Conservation (phyloP, 805 yeast species). For the Zygoascus flipseniorum region DNA sequence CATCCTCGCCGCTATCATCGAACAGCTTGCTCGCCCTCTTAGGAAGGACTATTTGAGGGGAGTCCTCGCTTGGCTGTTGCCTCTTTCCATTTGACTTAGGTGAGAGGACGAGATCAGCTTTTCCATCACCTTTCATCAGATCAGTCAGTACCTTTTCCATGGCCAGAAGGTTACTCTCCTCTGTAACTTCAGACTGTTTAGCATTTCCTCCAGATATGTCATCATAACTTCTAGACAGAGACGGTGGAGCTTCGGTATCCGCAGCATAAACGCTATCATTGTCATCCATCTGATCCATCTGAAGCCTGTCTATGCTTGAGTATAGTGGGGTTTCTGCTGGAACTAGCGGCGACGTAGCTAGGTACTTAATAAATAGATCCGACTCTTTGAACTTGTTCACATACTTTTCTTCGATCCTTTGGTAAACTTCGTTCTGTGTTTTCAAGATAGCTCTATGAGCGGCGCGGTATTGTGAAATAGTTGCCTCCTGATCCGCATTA, state of each 20-base stretch:
- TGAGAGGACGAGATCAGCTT: neutral
- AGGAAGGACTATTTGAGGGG: neutral
- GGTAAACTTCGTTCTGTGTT: slow-evolving; percentile 47
- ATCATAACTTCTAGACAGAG: slow-evolving; percentile 4
- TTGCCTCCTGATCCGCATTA: slow-evolving; percentile 12
- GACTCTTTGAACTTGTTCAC: slow-evolving; percentile 56
- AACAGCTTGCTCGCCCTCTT: slow-evolving; percentile 6
- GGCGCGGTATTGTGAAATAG: slow-evolving; percentile 31
- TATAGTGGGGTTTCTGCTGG: slow-evolving; percentile 13
- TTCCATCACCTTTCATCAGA: slow-evolving; percentile 28
- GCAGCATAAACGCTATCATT: slow-evolving; percentile 10
- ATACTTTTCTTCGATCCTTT: slow-evolving; percentile 43
- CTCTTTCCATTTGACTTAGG: neutral
- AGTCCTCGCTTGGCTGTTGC: neutral
- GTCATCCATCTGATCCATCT: slow-evolving; percentile 20
- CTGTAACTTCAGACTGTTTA: slow-evolving; percentile 1
- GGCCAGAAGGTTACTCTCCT: slow-evolving; percentile 41
- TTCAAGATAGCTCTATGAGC: slow-evolving; percentile 55
- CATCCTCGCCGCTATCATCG: slow-evolving; percentile 24
- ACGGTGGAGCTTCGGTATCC: slow-evolving; percentile 7
- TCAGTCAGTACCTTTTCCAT: slow-evolving; percentile 61
- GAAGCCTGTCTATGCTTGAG: slow-evolving; percentile 23
- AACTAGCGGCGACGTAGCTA: slow-evolving; percentile 29
- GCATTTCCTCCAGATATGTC: neutral
- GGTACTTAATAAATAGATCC: slow-evolving; percentile 42